Base-by-base conservation (phyloP, 176 grass and related monocot species). In the Calamus simplicifolius region DNA sequence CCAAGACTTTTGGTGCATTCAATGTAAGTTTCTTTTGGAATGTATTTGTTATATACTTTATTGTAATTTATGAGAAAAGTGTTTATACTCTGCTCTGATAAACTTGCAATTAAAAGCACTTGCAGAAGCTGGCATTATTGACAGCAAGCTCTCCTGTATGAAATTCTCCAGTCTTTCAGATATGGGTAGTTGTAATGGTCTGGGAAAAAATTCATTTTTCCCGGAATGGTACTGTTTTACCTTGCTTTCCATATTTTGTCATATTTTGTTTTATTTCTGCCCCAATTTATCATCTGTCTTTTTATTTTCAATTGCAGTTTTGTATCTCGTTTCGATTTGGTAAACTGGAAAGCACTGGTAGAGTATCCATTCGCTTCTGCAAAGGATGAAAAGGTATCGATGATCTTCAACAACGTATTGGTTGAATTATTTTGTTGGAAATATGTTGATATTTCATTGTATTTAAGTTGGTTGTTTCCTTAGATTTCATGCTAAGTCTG, bases 1-100 rank as follows among this genome's bases (percentile, higher is more conserved):
- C 29, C 81, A 81, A 14, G 93, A 97, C 75, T 97, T 97, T 72
- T 88, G 85, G 73, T 91, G 54, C 75, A 97, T 97, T 66, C 93
- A 97, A 51, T 85, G 93, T 97, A 85, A 88, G 87, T 81, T 69
- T 26, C 55, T 57, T 57, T 28, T 55, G n/a, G 58, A 15, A 57
- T 3, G 35, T 55, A 64, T 73, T 49, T 78, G 51, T 50, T 52
- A 19, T 18, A 19, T 6, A 4, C 15, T 48, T 74, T 56, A 19
- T 43, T 13, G 35, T 43, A 43, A 43, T 43, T 43, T 10, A 12
- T 43, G 35, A 43, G 35, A 43, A 13, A 43, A 43, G 35, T 43
- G 35, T 10, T 43, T 43, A 43, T 19, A 29, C 0, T 66, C 21
- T 70, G 23, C 70, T 74, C 73, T 75, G 50, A n/a, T 64, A 31